Evolutionary conservation across 2,329 filamentous ascomycete genomes (phyloP), one percentile per base, ranked within the genome.

Genomic region (Plenodomus tracheiphilus): DNA sequence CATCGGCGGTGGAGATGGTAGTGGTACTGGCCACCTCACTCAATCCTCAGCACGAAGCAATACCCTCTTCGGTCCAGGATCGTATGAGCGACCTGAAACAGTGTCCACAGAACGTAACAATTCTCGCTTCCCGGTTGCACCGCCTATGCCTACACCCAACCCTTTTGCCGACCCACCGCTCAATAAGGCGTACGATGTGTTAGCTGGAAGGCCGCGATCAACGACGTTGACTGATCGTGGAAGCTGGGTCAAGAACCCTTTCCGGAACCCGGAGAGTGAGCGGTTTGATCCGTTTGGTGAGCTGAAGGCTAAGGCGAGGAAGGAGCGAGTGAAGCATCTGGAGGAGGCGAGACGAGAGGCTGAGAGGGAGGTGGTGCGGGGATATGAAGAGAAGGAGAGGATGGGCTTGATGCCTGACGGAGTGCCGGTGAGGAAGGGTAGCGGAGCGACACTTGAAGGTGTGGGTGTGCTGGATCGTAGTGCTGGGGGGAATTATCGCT

Each of bases 281-380:
- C 61, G 69, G 1, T 72, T 72, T 28, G 69, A 72, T 56, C 69
- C 69, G 0, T 72, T 72, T 54, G 69, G 69, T 9, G 67, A 71
- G 49, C 39, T 72, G 43, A 62, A 70, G 34, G 65, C 64, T 21
- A 68, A 66, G 44, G 69, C 69, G 7, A 47, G 66, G 2, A 35
- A 43, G 25, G 67, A 71, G 53, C 42, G 68, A 7, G 32, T 53
- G 0, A 51, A 51, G 46, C 64, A 70, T 47, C 22, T 69, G 21
- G 59, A 68, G 41, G 53, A 66, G 13, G 47, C 59, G 9, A 53
- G 54, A 43, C 44, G 51, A 22, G 64, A 71, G 44, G 57, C 61
- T 0, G 61, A 64, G 25, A 56, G 60, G 1, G 61, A 64, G 20
- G 43, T 53, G 10, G 53, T 41, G 43, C 46, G 51, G 20, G 43